Conservation (phyloP, 2,329 filamentous ascomycete genomes). For the Diaporthe australafricana region DNA sequence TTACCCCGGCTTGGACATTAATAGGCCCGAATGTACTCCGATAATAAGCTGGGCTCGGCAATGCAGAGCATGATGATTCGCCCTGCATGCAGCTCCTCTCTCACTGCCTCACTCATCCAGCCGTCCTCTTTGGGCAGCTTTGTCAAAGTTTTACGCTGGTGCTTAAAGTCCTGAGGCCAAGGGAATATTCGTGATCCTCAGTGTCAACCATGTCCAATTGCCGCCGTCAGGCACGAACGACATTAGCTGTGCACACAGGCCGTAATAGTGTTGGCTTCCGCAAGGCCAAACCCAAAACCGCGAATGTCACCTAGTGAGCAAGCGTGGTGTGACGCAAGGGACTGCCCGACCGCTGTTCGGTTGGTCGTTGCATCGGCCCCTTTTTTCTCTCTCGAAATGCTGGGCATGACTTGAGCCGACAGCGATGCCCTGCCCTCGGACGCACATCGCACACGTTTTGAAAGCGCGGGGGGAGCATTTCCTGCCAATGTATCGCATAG, state of each 20-base stretch:
- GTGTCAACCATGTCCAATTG: neutral
- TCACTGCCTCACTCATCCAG: neutral
- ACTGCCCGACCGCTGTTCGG: conserved; percentile 27
- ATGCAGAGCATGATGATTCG: neutral
- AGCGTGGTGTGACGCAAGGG: conserved; percentile 26
- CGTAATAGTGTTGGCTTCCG: neutral
- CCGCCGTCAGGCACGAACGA: conserved; percentile 21
- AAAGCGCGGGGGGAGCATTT: conserved; percentile 9
- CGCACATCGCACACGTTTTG: conserved; percentile 31
- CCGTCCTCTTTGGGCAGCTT: neutral
- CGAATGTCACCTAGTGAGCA: conserved; percentile 22
- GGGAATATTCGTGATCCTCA: neutral
- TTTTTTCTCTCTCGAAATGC: neutral
- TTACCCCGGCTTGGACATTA: neutral
- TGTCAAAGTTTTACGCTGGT: neutral
- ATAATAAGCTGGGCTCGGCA: neutral
- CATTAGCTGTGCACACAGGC: conserved; percentile 15
- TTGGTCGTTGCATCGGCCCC: conserved; percentile 18
- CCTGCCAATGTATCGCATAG: conserved; percentile 24
- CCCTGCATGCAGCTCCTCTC: neutral
- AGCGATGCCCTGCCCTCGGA: conserved; percentile 19
- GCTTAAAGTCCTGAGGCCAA: neutral
- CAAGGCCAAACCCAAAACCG: conserved; percentile 22
- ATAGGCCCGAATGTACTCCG: conserved; percentile 1
- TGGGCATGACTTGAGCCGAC: conserved; percentile 28